Percentiles rank a stretch among this genome's conserved stretches.
These are phyloP conservation scores for Cucurbita maxima DNA, from an alignment of 306 rosid species.

Conservation along the genomic window DNA sequence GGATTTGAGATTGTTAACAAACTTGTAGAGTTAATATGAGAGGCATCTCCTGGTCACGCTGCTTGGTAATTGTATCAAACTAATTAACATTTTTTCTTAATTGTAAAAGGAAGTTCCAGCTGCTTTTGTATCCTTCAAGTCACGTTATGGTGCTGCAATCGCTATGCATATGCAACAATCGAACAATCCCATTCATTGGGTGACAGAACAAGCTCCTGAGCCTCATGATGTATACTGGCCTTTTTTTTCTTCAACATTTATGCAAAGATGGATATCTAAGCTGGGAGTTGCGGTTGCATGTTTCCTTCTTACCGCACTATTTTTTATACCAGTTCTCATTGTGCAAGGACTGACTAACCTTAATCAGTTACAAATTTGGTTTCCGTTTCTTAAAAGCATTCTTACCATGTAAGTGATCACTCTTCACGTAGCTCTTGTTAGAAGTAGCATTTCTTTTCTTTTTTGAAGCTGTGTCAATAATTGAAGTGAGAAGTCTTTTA, in stretches of 20 bases:
- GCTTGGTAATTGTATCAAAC: conserved; percentile 6
- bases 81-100: conserved; percentile 13
- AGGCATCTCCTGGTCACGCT: background rate
- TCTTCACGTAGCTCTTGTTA: background rate
- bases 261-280: conserved; percentile 80
- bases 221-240: conserved; percentile 93
- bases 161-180: conserved; percentile 69
- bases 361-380: conserved; percentile 54
- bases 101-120: conserved; percentile 61
- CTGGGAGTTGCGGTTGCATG: conserved; percentile 47
- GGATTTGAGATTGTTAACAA: background rate
- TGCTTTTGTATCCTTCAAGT: conserved; percentile 80
- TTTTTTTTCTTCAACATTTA: conserved; percentile 68
- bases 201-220: conserved; percentile 80
- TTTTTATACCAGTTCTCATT: conserved; percentile 68
- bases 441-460: background rate
- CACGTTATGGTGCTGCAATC: conserved; percentile 66
- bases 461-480: background rate
- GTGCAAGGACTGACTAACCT: conserved; percentile 79
- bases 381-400: conserved; percentile 72
- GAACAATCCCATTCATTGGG: conserved; percentile 68
- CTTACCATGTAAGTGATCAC: conserved; percentile 56
- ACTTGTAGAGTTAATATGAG: background rate
- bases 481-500: background rate
- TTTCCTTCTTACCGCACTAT: conserved; percentile 42